Evolutionary conservation across 2,329 filamentous ascomycete species (phyloP), one percentile per base, ranked within the genome.

Genomic region (Sphaerulina vaccinii): DNA sequence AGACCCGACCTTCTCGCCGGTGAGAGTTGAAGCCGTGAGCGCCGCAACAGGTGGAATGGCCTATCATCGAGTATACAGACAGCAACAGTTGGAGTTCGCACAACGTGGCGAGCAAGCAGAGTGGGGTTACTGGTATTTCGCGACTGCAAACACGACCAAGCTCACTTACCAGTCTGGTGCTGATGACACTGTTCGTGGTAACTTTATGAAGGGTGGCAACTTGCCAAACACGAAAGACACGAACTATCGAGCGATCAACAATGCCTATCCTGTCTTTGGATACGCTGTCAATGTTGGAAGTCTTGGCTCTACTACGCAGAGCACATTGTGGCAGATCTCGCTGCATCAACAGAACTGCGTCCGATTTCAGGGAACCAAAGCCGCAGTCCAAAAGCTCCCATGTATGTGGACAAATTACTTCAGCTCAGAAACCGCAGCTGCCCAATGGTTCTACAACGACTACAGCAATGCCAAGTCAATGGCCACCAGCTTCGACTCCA

Each of bases 321-420:
- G 64, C 43, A 72, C 70, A 2, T 60, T 79, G 5, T 81, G 79
- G 59, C 73, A 78, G 3, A 70, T 81, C 42, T 77, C 76, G 27
- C 64, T 81, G 15, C 69, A 72, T 11, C 79, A 81, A 54, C 64
- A 74, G 15, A 63, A 77, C 5, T 78, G 77, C 2, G 69, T 80
- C 29, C 77, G 79, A 40, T 81, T 75, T 54, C 69, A 74, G 36
- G 69, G 69, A 8, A 51, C 47, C 1, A 55, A 54, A 24, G 64
- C 69, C 32, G 70, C 70, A 0, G 55, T 59, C 9, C 64, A 63
- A 2, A 64, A 66, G 1, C 54, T 78, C 8, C 73, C 72, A 15
- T 78, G 77, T 13, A 66, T 80, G 11, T 80, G 78, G 77, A 79
- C 68, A 10, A 74, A 69, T 51, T 80, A 80, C 56, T 80, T 77